Evolutionary conservation across 306 rosid genomes (phyloP).

Genomic region (Mucuna pruriens): DNA sequence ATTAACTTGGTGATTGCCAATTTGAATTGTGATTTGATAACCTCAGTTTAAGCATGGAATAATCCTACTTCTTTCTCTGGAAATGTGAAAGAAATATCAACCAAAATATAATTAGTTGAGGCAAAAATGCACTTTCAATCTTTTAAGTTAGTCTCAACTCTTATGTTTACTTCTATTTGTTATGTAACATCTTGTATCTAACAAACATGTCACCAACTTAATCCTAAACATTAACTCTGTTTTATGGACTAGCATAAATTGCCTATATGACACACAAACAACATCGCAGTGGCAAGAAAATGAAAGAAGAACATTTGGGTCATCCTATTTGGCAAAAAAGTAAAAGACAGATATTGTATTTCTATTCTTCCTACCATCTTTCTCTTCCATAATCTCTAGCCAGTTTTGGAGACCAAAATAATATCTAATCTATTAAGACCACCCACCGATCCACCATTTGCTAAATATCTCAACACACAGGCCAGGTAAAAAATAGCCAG

Average conservation of each 20-base stretch:
- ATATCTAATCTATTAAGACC: background rate
- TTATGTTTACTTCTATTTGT: background rate
- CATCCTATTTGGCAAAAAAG: background rate
- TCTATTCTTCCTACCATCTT: background rate
- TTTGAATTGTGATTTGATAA: background rate
- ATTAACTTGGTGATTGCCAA: background rate
- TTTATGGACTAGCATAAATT: conserved; percentile 17
- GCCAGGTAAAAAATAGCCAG: background rate
- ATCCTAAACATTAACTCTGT: background rate
- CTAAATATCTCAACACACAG: background rate
- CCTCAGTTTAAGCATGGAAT: background rate
- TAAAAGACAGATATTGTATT: background rate
- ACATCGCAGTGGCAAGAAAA: background rate
- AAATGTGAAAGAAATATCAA: background rate
- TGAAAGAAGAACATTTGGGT: background rate
- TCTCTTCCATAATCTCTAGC: background rate
- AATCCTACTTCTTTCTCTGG: background rate
- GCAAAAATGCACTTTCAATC: background rate
- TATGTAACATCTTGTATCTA: background rate
- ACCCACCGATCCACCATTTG: background rate
- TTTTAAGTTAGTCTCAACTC: background rate
- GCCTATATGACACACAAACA: background rate
- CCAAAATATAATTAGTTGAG: background rate
- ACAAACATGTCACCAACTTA: background rate
- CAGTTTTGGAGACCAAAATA: conserved; percentile 16